Percentiles rank a stretch among this genome's conserved stretches.
Conservation (phyloP, 352 stramenopile species). For the Pythium volutum region DNA sequence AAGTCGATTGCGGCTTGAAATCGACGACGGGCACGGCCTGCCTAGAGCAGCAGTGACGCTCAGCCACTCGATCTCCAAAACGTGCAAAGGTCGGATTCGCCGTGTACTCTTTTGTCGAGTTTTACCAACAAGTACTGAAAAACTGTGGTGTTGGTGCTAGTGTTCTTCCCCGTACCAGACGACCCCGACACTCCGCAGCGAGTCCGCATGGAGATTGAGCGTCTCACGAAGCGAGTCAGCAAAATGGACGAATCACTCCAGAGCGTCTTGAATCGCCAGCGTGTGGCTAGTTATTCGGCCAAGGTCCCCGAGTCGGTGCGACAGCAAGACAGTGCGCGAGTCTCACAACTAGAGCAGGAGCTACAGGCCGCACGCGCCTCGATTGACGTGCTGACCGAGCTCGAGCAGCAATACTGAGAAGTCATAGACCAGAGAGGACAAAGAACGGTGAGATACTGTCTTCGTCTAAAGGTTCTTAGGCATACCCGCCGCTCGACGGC, state of each 20-base stretch:
- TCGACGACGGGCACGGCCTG: neutral
- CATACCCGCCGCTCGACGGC: neutral
- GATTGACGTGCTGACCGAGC: slow-evolving; percentile 46
- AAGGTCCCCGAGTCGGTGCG: slow-evolving; percentile 73
- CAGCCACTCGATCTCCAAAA: slow-evolving; percentile 28
- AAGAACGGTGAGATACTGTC: neutral
- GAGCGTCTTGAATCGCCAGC: slow-evolving; percentile 38
- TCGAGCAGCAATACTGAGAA: slow-evolving; percentile 54
- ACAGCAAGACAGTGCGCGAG: slow-evolving; percentile 52
- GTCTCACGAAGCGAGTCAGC: slow-evolving; percentile 55
- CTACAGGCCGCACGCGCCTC: slow-evolving; percentile 48
- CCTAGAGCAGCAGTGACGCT: slow-evolving; percentile 3
- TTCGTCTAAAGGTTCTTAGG: neutral
- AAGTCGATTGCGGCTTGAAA: slow-evolving; percentile 12
- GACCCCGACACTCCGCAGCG: slow-evolving; percentile 65
- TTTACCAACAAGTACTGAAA: neutral
- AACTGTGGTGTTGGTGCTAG: slow-evolving; percentile 22
- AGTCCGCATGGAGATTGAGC: slow-evolving; percentile 53
- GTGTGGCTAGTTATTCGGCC: slow-evolving; percentile 42
- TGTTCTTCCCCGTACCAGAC: slow-evolving; percentile 59
- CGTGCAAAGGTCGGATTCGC: slow-evolving; percentile 25
- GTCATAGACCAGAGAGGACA: neutral
- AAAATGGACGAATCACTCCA: slow-evolving; percentile 57
- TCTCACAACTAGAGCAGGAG: slow-evolving; percentile 57
- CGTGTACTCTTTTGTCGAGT: too few species aligned